A percentile compares a stretch with the other conserved stretches of the same genome.
These are phyloP conservation scores for Puccinia coronata DNA, from an alignment of 1,284 basidiomycete species.

Conservation along the genomic window DNA sequence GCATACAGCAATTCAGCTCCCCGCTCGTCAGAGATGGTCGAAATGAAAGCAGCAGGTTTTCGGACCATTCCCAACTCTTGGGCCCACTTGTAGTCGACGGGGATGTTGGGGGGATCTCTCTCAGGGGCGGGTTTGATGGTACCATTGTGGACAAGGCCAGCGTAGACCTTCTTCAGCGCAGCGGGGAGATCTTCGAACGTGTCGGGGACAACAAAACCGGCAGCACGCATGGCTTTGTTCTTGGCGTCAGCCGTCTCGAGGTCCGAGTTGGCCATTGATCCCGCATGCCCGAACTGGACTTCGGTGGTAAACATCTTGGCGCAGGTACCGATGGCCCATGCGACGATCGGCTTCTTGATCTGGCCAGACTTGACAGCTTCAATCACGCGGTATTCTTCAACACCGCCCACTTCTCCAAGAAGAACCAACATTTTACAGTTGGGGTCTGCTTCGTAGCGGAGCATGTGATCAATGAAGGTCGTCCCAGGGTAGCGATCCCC, in stretches of 20 bases:
- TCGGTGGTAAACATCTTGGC: conserved; percentile 99
- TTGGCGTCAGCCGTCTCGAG: conserved; percentile 96
- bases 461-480: conserved; percentile 99
- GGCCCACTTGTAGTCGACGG: conserved; percentile 99
- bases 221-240: conserved; percentile 91
- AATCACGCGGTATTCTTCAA: conserved; percentile 98
- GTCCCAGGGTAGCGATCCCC: conserved; percentile 98
- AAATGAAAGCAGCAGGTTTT: conserved; percentile 99
- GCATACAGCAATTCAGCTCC: conserved; percentile 98
- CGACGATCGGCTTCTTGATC: conserved; percentile 98
- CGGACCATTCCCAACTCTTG: conserved; percentile 94
- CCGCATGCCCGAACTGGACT: conserved; percentile 98
- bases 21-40: conserved; percentile 98
- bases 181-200: conserved; percentile 95
- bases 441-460: conserved; percentile 91
- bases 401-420: no score
- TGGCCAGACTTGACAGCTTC: conserved; percentile 90
- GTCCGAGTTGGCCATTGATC: conserved; percentile 96
- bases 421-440: conserved; percentile 98
- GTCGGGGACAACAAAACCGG: conserved; percentile 94
- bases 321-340: conserved; percentile 99
- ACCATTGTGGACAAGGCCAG: conserved; percentile 74
- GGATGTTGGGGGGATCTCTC: conserved; percentile 89
- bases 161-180: conserved; percentile 81
- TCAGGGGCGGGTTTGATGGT: conserved; percentile 73